Evolutionary conservation across 805 yeast species (phyloP).

Genomic region (Komagataella mondaviorum): DNA sequence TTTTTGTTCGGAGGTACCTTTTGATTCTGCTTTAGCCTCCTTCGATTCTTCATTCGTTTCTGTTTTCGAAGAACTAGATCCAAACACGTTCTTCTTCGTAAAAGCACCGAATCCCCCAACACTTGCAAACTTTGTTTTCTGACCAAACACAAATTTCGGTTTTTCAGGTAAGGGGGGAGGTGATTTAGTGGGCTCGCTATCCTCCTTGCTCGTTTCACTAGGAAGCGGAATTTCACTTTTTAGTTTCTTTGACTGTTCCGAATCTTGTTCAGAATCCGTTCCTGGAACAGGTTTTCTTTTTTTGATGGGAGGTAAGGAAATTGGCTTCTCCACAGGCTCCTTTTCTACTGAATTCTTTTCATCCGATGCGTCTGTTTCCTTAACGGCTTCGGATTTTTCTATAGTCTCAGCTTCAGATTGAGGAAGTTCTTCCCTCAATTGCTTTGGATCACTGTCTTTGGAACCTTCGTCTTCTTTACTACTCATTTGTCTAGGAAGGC

Average conservation of each 20-base stretch:
- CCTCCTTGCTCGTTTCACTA: slow-evolving; percentile 1
- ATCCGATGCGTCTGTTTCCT: slow-evolving; percentile 3
- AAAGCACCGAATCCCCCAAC: slow-evolving; percentile 22
- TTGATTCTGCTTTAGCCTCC: slow-evolving; percentile 1
- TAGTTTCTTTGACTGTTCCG: neutral
- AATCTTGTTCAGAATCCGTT: neutral
- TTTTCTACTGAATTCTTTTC: slow-evolving; percentile 2
- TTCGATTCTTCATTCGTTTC: slow-evolving; percentile 3
- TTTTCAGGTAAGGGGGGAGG: slow-evolving; percentile 6
- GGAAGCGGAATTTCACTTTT: neutral
- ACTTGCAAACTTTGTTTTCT: slow-evolving; percentile 35
- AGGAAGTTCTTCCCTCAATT: slow-evolving; percentile 2
- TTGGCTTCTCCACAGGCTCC: slow-evolving; percentile 2
- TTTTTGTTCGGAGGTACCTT: neutral
- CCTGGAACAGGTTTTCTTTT: neutral
- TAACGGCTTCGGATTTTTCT: slow-evolving; percentile 7
- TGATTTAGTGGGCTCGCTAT: neutral
- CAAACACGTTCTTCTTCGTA: slow-evolving; percentile 21
- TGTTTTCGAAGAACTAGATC: slow-evolving; percentile 10
- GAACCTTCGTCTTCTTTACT: slow-evolving; percentile 12
- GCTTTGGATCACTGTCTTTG: slow-evolving; percentile 1
- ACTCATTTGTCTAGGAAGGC: slow-evolving; percentile 10
- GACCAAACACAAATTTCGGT: slow-evolving; percentile 44
- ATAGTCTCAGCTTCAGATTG: slow-evolving; percentile 1
- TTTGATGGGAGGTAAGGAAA: neutral